Conservation (phyloP, 176 grass and related monocot genomes). For the Bromus sterilis region DNA sequence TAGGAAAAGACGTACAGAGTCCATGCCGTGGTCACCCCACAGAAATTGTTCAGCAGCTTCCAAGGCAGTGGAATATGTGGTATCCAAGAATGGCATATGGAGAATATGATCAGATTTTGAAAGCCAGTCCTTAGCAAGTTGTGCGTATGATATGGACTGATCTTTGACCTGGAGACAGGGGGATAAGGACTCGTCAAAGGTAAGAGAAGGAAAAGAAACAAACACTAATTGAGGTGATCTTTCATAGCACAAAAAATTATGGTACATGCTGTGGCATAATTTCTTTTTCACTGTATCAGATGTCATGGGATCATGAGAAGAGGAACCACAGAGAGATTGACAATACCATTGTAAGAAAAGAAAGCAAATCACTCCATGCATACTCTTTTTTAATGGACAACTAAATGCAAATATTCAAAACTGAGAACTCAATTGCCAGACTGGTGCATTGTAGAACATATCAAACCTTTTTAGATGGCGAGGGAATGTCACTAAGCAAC, state of each 20-base stretch:
- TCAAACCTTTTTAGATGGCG: conserved; percentile 45
- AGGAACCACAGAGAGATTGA: neutral
- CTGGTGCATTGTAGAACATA: neutral
- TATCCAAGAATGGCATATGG: conserved; percentile 52
- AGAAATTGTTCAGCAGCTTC: conserved; percentile 79
- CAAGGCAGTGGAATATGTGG: conserved; percentile 53
- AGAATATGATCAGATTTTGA: conserved; percentile 62
- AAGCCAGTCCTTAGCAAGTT: conserved; percentile 84
- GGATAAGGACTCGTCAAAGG: conserved; percentile 4
- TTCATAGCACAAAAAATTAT: neutral
- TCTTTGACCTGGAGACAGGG: conserved; percentile 50
- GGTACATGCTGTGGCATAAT: neutral
- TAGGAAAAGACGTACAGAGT: conserved; percentile 59
- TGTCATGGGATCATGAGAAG: conserved; percentile 5
- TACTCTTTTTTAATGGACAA: neutral
- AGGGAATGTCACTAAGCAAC: conserved; percentile 15
- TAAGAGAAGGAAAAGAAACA: conserved; percentile 10
- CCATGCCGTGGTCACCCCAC: conserved; percentile 82
- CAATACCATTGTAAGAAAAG: neutral
- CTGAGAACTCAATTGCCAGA: neutral
- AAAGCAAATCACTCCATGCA: neutral
- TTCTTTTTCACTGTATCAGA: neutral
- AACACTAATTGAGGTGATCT: neutral
- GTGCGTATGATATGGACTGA: conserved; percentile 41
- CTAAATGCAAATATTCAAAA: neutral